These are phyloP conservation scores for Saccharum hybrid DNA, from an alignment of 202 grass and related monocot species.

Conservation along the genomic window DNA sequence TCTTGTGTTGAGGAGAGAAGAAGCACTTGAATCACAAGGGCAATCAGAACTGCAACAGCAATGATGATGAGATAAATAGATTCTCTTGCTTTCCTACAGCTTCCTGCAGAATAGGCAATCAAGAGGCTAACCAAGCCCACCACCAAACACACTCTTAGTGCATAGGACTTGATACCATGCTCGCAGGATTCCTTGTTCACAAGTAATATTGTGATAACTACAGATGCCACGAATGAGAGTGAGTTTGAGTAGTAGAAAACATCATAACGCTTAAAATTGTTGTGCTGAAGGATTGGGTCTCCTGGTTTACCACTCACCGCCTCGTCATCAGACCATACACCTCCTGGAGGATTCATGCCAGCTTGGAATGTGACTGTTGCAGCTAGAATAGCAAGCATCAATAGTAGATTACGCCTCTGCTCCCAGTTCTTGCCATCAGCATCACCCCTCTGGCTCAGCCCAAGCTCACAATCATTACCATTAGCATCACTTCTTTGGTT, in stretches of 20 bases:
- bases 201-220: slow-evolving; percentile 59
- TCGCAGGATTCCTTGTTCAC: slow-evolving; percentile 49
- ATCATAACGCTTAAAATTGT: slow-evolving; percentile 26
- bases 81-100: slow-evolving; percentile 24
- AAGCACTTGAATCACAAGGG: slow-evolving; percentile 38
- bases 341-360: slow-evolving; percentile 35
- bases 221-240: slow-evolving; percentile 38
- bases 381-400: slow-evolving; percentile 15
- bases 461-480: neutral
- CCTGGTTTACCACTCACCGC: slow-evolving; percentile 9
- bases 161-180: slow-evolving; percentile 37
- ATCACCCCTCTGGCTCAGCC: neutral
- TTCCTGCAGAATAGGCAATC: slow-evolving; percentile 53
- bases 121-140: slow-evolving; percentile 49
- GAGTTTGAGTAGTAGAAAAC: slow-evolving; percentile 64
- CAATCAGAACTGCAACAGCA: slow-evolving; percentile 46
- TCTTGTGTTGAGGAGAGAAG: no score
- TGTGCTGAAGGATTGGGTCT: slow-evolving; percentile 49
- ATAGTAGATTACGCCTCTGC: slow-evolving; percentile 7
- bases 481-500: neutral
- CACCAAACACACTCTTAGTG: slow-evolving; percentile 42
- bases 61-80: slow-evolving; percentile 45
- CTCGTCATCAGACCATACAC: slow-evolving; percentile 33
- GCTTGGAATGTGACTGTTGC: slow-evolving; percentile 29
- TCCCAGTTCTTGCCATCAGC: slow-evolving; percentile 23